Percentiles rank a stretch among this genome's conserved stretches.
These are phyloP conservation scores for Aspergillus campestris DNA, from an alignment of 495 filamentous ascomycete species.

Conservation along the genomic window DNA sequence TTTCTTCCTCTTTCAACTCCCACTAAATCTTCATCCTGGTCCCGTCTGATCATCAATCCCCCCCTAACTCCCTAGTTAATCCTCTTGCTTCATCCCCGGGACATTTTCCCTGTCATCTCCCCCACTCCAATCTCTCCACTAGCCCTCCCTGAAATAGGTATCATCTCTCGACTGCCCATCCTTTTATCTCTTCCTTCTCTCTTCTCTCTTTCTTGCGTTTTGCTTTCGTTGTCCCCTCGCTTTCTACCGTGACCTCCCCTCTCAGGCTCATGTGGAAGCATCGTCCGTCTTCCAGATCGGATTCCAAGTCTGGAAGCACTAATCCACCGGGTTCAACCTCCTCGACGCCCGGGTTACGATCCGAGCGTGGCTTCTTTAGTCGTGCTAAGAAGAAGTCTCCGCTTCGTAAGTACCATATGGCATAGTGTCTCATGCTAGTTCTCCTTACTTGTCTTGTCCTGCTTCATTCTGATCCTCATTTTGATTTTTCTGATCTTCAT, in stretches of 20 bases:
- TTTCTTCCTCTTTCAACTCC: conserved; percentile 1
- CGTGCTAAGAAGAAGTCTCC: conserved; percentile 33
- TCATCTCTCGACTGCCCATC: conserved; percentile 1
- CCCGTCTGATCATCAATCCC: not conserved
- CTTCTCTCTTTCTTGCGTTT: conserved; percentile 1
- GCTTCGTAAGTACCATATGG: conserved; percentile 21
- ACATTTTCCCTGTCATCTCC: conserved; percentile 6
- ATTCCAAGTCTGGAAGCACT: conserved; percentile 33
- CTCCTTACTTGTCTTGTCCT: conserved; percentile 5
- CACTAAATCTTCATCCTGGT: not conserved
- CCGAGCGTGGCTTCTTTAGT: conserved; percentile 32
- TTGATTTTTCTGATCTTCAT: conserved; percentile 2
- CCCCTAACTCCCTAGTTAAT: conserved; percentile 2
- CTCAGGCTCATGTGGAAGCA: conserved; percentile 38
- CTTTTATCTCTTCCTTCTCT: conserved; percentile 9
- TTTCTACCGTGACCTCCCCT: conserved; percentile 14
- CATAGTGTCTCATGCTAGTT: conserved; percentile 16
- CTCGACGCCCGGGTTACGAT: not conserved
- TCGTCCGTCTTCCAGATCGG: conserved; percentile 37
- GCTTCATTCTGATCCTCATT: conserved; percentile 3
- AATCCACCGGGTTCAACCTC: conserved; percentile 13
- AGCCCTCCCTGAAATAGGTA: not conserved
- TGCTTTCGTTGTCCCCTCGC: conserved; percentile 11
- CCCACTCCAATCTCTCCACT: conserved; percentile 5
- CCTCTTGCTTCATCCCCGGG: conserved; percentile 6